Conservation (phyloP, 495 filamentous ascomycete genomes). For the Podospora tetraspora region DNA sequence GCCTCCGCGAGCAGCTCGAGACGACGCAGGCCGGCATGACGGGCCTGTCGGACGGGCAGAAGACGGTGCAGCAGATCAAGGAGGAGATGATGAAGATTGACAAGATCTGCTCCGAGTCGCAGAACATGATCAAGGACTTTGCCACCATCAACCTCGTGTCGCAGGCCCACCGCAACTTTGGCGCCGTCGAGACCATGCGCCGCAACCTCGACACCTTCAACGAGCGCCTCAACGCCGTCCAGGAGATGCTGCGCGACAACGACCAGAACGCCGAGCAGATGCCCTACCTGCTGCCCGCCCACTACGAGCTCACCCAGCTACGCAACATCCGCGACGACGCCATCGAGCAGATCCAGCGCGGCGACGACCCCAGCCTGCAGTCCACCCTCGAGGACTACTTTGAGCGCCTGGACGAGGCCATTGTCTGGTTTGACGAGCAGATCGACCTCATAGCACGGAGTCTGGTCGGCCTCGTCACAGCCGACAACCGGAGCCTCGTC, state of each 20-base stretch:
- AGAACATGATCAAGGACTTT: slow-evolving; percentile 94
- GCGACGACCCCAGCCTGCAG: slow-evolving; percentile 66
- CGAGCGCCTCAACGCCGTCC: slow-evolving; percentile 64
- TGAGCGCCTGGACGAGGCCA: slow-evolving; percentile 73
- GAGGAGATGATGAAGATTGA: slow-evolving; percentile 99
- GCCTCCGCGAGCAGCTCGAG: slow-evolving; percentile 83
- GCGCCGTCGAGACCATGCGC: slow-evolving; percentile 87
- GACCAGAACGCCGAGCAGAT: slow-evolving; percentile 81
- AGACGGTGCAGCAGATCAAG: slow-evolving; percentile 80
- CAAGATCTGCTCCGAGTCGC: slow-evolving; percentile 90
- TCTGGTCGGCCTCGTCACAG: slow-evolving; percentile 76
- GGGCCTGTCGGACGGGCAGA: slow-evolving; percentile 78
- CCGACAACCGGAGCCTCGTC: slow-evolving; percentile 80
- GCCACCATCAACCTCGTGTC: slow-evolving; percentile 92
- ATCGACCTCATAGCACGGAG: slow-evolving; percentile 83
- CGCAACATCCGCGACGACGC: slow-evolving; percentile 92
- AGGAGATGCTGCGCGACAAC: slow-evolving; percentile 71
- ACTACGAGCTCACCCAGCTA: slow-evolving; percentile 86
- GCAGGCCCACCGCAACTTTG: slow-evolving; percentile 90
- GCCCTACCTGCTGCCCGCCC: slow-evolving; percentile 80
- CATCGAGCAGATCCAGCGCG: slow-evolving; percentile 83
- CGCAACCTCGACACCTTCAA: slow-evolving; percentile 80
- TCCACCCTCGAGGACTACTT: slow-evolving; percentile 85
- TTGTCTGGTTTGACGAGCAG: slow-evolving; percentile 94
- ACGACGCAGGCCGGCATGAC: slow-evolving; percentile 88